A percentile compares a stretch with the other conserved stretches of the same genome.
Conservation (phyloP, 208 protist genomes). For the Leptomonas pyrrhocoris region DNA sequence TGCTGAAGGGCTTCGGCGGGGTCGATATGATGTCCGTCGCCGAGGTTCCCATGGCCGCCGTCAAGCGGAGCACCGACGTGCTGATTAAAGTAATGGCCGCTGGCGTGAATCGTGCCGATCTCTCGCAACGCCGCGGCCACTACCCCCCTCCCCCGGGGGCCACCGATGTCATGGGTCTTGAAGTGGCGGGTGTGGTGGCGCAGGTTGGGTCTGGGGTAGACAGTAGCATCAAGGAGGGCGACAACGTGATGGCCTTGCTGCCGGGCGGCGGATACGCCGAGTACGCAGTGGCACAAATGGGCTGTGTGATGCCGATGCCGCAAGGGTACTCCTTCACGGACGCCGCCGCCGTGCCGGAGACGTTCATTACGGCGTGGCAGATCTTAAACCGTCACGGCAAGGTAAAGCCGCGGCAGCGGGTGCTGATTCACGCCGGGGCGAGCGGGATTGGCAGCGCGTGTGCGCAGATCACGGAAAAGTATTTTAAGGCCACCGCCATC, state of each 20-base stretch:
- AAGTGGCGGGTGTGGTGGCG: slow-evolving; percentile 85
- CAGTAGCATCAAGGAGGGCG: slow-evolving; percentile 69
- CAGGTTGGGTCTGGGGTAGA: slow-evolving; percentile 52
- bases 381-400: slow-evolving; percentile 71
- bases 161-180: slow-evolving; percentile 82
- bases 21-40: slow-evolving; percentile 47
- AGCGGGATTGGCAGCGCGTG: slow-evolving; percentile 88
- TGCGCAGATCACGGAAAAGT: slow-evolving; percentile 85
- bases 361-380: slow-evolving; percentile 94
- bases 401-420: slow-evolving; percentile 56
- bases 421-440: slow-evolving; percentile 88
- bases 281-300: slow-evolving; percentile 71
- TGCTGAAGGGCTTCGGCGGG: slow-evolving; percentile 69
- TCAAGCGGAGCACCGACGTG: slow-evolving; percentile 56
- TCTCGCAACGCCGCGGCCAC: slow-evolving; percentile 76
- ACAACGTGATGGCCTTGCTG: slow-evolving; percentile 89
- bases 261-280: slow-evolving; percentile 92
- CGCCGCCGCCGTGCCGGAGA: slow-evolving; percentile 90
- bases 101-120: slow-evolving; percentile 88
- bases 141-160: slow-evolving; percentile 81
- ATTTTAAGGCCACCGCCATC: slow-evolving; percentile 70
- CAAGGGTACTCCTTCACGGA: slow-evolving; percentile 79
- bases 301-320: slow-evolving; percentile 78
- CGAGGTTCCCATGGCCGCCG: slow-evolving; percentile 43
- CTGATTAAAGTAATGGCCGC: slow-evolving; percentile 88